Evolutionary conservation across 2,329 filamentous ascomycete species (phyloP).

Genomic region (Achaetomium macrosporum): DNA sequence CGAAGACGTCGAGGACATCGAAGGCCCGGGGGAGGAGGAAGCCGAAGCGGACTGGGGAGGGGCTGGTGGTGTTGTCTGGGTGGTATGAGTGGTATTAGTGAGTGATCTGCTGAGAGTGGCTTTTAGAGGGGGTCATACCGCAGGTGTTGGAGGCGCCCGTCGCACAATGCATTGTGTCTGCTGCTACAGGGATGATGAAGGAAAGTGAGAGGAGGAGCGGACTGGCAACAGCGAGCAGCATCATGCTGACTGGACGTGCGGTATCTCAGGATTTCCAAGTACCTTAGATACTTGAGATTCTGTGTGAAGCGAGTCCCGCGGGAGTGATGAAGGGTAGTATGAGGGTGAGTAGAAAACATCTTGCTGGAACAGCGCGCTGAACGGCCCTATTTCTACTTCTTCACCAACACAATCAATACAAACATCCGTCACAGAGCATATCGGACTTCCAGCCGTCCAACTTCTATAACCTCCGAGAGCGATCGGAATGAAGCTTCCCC

Average conservation of each 20-base stretch:
- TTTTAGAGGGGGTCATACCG: background rate
- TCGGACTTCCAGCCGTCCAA: background rate
- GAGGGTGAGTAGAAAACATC: too few relatives aligned
- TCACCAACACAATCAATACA: too few relatives aligned
- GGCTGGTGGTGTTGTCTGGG: background rate
- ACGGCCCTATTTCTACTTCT: too few relatives aligned
- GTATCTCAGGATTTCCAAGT: background rate
- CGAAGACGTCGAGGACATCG: conserved; percentile 42
- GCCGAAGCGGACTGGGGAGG: conserved; percentile 29
- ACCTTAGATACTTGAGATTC: background rate
- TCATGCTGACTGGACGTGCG: background rate
- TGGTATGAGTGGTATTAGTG: background rate
- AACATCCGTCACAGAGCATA: too few relatives aligned
- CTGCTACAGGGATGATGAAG: background rate
- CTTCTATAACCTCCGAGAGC: background rate
- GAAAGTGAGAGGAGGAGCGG: background rate
- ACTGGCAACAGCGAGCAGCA: background rate
- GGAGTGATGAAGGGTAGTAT: too few relatives aligned
- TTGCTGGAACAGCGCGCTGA: too few relatives aligned
- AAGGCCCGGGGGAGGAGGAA: conserved; percentile 41
- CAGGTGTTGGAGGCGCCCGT: background rate
- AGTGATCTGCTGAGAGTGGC: background rate
- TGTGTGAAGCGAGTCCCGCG: too few relatives aligned
- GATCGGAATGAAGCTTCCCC: background rate
- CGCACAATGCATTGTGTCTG: background rate